Evolutionary conservation across 2,329 filamentous ascomycete species (phyloP), one percentile per base, ranked within the genome.

Genomic region (Teratosphaeria nubilosa): DNA sequence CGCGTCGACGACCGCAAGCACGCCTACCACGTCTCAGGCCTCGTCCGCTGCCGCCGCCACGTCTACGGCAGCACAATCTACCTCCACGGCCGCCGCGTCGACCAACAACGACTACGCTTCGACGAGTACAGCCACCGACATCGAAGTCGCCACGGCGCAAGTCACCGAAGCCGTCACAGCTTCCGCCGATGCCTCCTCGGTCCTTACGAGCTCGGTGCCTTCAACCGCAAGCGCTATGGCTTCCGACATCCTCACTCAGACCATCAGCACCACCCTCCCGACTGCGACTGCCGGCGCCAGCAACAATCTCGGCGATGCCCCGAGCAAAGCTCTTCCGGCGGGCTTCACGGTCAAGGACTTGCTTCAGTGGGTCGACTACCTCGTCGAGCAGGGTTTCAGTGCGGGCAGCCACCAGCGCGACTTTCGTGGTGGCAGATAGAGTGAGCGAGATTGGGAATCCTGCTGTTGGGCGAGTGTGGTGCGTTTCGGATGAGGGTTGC

Each of bases 341-440:
- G 66, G 66, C 55, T 66, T 61, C 57, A 67, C 65, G 1, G 54
- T 68, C 20, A 58, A 60, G 31, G 66, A 68, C 51, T 57, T 69
- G 57, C 59, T 67, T 48, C 56, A 63, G 51, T 68, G 65, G 67
- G 62, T 68, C 20, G 58, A 63, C 37, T 68, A 66, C 61, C 55
- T 68, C 31, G 54, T 68, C 51, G 58, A 61, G 56, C 53, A 67
- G 59, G 53, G 57, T 34, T 63, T 58, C 59, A 56, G 55, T 32
- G 56, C 63, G 54, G 53, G 59, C n/a, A 55, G 55, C n/a, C 64
- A 65, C 54, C 61, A 62, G 20, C 59, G 63, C 25, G 61, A 65
- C 48, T 61, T 65, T 53, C 20, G 37, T 45, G 59, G 53, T 22
- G 30, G 30, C 13, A 24, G 37, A 16, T n/a, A 53, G 51, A 27